Conservation (phyloP, 805 yeast genomes). For the Lipomyces chichibuensis region DNA sequence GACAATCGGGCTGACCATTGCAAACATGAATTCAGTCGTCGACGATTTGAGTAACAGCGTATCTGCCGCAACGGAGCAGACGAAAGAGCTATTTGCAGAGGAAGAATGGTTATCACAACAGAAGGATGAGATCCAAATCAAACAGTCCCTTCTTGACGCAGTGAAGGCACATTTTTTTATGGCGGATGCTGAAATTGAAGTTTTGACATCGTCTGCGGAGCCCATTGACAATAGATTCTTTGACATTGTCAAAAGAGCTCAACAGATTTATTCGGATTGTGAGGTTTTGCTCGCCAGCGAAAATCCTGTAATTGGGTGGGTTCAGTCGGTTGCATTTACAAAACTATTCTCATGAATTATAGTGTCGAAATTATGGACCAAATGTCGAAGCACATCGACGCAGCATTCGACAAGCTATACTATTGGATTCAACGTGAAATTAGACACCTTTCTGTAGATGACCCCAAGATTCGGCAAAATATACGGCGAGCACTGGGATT, state of each 20-base stretch:
- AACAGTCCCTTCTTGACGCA: slow-evolving; percentile 41
- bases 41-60: slow-evolving; percentile 35
- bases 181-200: slow-evolving; percentile 69
- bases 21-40: slow-evolving; percentile 39
- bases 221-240: slow-evolving; percentile 59
- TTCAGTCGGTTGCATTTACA: slow-evolving; percentile 24
- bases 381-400: slow-evolving; percentile 55
- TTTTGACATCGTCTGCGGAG: slow-evolving; percentile 47
- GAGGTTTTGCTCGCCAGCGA: slow-evolving; percentile 71
- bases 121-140: slow-evolving; percentile 33
- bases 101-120: slow-evolving; percentile 33
- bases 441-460: slow-evolving; percentile 33
- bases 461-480: slow-evolving; percentile 32
- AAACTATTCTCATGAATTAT: neutral
- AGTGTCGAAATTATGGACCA: slow-evolving; percentile 59
- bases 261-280: slow-evolving; percentile 66
- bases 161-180: slow-evolving; percentile 64
- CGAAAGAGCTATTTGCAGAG: slow-evolving; percentile 37
- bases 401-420: slow-evolving; percentile 59
- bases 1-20: slow-evolving; percentile 34
- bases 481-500: slow-evolving; percentile 37
- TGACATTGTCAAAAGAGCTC: slow-evolving; percentile 60
- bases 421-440: slow-evolving; percentile 46
- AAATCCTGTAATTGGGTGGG: slow-evolving; percentile 46
- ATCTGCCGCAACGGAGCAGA: slow-evolving; percentile 14